Percentiles rank a stretch among this genome's conserved stretches.
These are phyloP conservation scores for Serendipita sp. DNA, from an alignment of 768 basidiomycete species.

Conservation along the genomic window DNA sequence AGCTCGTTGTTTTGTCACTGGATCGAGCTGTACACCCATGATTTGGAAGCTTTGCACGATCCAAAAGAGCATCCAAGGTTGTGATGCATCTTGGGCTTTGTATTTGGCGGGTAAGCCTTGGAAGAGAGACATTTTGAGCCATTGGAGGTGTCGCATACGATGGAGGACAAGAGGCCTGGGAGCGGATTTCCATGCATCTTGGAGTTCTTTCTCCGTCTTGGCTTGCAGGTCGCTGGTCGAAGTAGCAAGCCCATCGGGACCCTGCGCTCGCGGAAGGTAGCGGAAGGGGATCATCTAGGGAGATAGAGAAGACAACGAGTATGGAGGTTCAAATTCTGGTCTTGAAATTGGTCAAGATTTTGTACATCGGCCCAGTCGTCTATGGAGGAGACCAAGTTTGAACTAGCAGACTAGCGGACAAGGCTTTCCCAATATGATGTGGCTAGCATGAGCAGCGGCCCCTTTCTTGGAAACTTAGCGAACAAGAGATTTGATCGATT, in stretches of 20 bases:
- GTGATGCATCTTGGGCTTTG: constrained; percentile 76
- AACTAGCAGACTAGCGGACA: too few relatives aligned
- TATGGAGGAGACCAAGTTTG: too few relatives aligned
- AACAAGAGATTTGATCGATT: too few relatives aligned
- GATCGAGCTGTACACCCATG: constrained; percentile 64
- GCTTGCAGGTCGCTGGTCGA: background rate
- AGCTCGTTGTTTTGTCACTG: constrained; percentile 52
- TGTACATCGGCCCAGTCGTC: too few relatives aligned
- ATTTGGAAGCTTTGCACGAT: constrained; percentile 67
- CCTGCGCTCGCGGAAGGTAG: background rate
- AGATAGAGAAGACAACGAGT: too few relatives aligned
- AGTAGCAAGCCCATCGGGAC: background rate
- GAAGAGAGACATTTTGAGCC: constrained; percentile 22
- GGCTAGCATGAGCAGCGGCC: too few relatives aligned
- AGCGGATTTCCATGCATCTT: background rate
- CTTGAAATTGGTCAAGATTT: too few relatives aligned
- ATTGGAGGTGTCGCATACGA: background rate
- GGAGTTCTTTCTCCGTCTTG: background rate
- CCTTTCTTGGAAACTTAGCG: too few relatives aligned
- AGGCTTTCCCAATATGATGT: too few relatives aligned
- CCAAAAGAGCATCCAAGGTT: constrained; percentile 95
- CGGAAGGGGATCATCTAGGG: constrained; percentile 4
- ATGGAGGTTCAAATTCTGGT: too few relatives aligned
- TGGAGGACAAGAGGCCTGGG: background rate
- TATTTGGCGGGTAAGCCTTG: constrained; percentile 73